A percentile compares a stretch with the other conserved stretches of the same genome.
Conservation (phyloP, 768 basidiomycete genomes). For the Pilatotrama ljubarskyi region DNA sequence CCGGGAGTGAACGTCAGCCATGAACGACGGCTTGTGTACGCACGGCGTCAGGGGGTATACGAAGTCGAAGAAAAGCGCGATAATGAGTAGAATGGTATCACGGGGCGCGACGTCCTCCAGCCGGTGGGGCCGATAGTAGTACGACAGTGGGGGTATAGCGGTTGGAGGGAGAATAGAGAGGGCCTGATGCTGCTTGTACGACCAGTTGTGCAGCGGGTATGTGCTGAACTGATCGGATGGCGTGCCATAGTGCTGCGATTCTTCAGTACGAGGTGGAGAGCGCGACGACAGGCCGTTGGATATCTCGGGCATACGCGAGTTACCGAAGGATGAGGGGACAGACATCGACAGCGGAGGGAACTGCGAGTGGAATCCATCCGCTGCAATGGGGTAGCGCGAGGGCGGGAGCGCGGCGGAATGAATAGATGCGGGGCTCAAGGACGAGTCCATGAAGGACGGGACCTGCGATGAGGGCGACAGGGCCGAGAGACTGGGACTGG, state of each 20-base stretch:
- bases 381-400: constrained; percentile 69
- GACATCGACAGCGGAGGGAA: constrained; percentile 42
- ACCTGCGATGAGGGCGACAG: constrained; percentile 39
- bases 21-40: constrained; percentile 87
- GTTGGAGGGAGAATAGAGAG: constrained; percentile 46
- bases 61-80: constrained; percentile 90
- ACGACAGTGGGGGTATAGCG: constrained; percentile 59
- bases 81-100: constrained; percentile 78
- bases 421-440: constrained; percentile 39
- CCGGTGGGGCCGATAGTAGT: constrained; percentile 72
- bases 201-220: constrained; percentile 70
- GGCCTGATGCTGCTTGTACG: constrained; percentile 63
- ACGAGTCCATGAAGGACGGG: constrained; percentile 53
- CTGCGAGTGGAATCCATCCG: constrained; percentile 64
- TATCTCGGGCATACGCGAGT: constrained; percentile 40
- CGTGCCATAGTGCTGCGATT: constrained; percentile 38
- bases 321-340: constrained; percentile 40
- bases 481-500: constrained; percentile 48
- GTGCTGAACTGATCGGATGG: constrained; percentile 58
- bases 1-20: constrained; percentile 80
- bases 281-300: constrained; percentile 29
- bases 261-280: constrained; percentile 45
- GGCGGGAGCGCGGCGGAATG: constrained; percentile 54
- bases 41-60: constrained; percentile 91
- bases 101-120: constrained; percentile 83